Conservation (phyloP, 179 eudicot species). For the Monotropa hypopitys region DNA sequence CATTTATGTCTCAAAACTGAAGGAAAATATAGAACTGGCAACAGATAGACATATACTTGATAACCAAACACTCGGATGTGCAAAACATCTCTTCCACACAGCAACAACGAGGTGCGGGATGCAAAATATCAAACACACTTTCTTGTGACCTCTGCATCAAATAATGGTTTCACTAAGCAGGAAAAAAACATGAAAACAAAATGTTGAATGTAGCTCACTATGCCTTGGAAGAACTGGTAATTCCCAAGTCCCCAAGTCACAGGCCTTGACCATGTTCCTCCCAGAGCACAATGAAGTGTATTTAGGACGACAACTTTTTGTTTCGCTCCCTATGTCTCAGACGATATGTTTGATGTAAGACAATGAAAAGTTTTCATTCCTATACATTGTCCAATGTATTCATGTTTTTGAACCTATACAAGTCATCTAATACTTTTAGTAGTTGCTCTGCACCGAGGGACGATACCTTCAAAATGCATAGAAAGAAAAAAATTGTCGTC, state of each 20-base stretch:
- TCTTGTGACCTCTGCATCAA: conserved; percentile 76
- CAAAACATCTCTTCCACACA: conserved; percentile 44
- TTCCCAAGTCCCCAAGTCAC: too few species aligned
- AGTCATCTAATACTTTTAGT: conserved; percentile 64
- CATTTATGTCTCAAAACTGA: conserved; percentile 93
- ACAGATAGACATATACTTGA: conserved; percentile 67
- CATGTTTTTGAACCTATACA: conserved; percentile 55
- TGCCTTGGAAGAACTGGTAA: too few species aligned
- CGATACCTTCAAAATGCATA: conserved; percentile 46
- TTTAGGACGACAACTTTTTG: too few species aligned
- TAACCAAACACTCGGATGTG: conserved; percentile 50
- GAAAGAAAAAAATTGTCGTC: background rate
- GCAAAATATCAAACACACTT: conserved; percentile 58
- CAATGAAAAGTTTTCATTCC: too few species aligned
- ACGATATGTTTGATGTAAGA: too few species aligned
- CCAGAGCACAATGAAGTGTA: too few species aligned
- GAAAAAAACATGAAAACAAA: background rate
- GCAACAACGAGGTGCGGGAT: conserved; percentile 59
- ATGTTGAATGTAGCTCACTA: background rate
- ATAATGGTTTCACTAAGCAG: background rate
- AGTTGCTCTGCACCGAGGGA: conserved; percentile 88
- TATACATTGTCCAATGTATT: too few species aligned
- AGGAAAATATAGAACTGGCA: conserved; percentile 64
- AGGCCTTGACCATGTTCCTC: too few species aligned
- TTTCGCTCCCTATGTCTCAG: too few species aligned